phyloP scores from a whole-genome alignment of 139 green algal species.

The Chlorella sorokiniana region DNA sequence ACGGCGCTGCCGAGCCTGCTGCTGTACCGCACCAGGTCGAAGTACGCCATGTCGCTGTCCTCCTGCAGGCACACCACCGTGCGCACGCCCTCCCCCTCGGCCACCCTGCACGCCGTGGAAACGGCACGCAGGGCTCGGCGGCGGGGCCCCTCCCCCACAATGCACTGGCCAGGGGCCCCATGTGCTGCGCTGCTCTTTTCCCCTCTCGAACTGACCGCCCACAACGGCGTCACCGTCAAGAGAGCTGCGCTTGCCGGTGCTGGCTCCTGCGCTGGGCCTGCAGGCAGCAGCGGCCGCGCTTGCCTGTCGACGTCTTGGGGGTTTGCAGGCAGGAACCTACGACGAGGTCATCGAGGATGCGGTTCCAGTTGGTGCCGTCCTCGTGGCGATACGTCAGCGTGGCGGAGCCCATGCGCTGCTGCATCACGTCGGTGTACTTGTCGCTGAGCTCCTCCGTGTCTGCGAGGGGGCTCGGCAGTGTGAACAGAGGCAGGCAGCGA shows the following conservation, averaged over 20 bases:
- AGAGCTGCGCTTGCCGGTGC: not conserved
- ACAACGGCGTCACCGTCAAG: not conserved
- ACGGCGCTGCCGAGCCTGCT: not conserved
- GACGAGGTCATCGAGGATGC: slow-evolving; percentile 87
- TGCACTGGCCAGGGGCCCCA: no score
- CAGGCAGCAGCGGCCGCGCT: not conserved
- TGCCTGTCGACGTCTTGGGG: slow-evolving; percentile 74
- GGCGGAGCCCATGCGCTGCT: slow-evolving; percentile 79
- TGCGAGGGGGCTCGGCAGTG: not conserved
- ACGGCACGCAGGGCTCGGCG: no score
- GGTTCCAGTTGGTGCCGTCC: slow-evolving; percentile 86
- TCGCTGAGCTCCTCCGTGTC: slow-evolving; percentile 61
- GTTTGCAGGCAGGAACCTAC: slow-evolving; percentile 92
- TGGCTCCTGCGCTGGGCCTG: not conserved
- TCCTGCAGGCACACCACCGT: slow-evolving; percentile 89
- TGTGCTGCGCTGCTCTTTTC: no score
- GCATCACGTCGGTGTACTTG: slow-evolving; percentile 86
- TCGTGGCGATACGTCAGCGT: slow-evolving; percentile 87
- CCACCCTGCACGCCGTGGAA: slow-evolving; percentile 67
- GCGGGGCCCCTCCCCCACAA: no score
- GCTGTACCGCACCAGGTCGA: slow-evolving; percentile 54
- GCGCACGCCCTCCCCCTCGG: slow-evolving; percentile 70
- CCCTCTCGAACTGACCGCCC: not conserved
- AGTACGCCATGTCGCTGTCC: slow-evolving; percentile 90
- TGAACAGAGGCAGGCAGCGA: not conserved